Evolutionary conservation across 2,329 filamentous ascomycete genomes (phyloP), one percentile per base, ranked within the genome.

Genomic region (Botrytis elliptica): DNA sequence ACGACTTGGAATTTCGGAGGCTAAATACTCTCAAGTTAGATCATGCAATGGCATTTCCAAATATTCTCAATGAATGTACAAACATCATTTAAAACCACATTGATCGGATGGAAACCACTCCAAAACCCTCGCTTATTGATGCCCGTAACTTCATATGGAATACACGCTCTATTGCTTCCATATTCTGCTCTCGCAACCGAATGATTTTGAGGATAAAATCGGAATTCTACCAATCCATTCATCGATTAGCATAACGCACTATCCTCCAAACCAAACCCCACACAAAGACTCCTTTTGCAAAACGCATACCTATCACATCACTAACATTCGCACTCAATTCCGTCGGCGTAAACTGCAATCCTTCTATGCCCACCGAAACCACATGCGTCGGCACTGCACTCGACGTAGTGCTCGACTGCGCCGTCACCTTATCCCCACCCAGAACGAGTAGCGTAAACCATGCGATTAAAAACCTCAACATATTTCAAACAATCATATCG

Each of bases 151-250:
- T 89, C 86, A 73, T 88, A 90, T 0, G 90, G 90, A 60, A 91
- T 86, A 75, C 91, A 93, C 29, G 91, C 89, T n/a, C 83, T 84
- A 14, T 74, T 69, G 29, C 83, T 84, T 36, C 73, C 68, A 9
- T 83, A 91, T 63, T 86, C 88, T 16, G 89, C 86, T 65, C 88
- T 85, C 9, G 88, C 88, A 29, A 92, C 87, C 3, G 88, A 89
- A 78, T 92, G 90, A 69, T 88, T 89, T 25, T 83, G 84, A 1
- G 90, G 89, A 76, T 88, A 91, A 79, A 92, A 91, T 67, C 86
- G 83, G 80, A 89, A 92, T 75, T 79, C 79, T 79, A n/a, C 29
- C 14, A n/a, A 29, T 33, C 65, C 18, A 65, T 75, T 46, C 76
- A 72, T 49, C 44, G 29, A 33, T 71, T 33, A 73, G 52, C 20